These are phyloP conservation scores for Zygoascus tannicola DNA, from an alignment of 805 yeast species.

Conservation along the genomic window DNA sequence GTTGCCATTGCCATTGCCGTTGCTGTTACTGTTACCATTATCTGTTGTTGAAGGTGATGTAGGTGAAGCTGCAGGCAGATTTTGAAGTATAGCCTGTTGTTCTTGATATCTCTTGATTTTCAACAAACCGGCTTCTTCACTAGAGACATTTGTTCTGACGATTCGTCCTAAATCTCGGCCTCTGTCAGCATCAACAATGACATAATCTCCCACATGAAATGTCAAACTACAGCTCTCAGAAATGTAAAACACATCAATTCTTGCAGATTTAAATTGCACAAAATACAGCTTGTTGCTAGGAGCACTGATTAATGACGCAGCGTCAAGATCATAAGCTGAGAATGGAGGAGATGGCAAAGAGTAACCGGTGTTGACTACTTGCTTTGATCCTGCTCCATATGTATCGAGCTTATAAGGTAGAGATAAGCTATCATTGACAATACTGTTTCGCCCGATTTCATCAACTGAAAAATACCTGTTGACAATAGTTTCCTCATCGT, in stretches of 20 bases:
- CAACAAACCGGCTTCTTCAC: slow-evolving; percentile 59
- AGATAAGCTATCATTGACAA: neutral
- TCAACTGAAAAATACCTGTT: slow-evolving; percentile 15
- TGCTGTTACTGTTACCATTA: slow-evolving; percentile 1
- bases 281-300: slow-evolving; percentile 38
- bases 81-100: slow-evolving; percentile 54
- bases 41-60: neutral
- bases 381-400: neutral
- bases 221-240: slow-evolving; percentile 34
- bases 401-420: neutral
- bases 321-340: neutral
- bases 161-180: slow-evolving; percentile 71
- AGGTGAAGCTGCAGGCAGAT: slow-evolving; percentile 22
- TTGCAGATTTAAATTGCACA: slow-evolving; percentile 69
- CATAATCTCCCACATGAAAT: slow-evolving; percentile 52
- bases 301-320: slow-evolving; percentile 16
- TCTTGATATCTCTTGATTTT: slow-evolving; percentile 60
- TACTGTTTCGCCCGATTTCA: slow-evolving; percentile 13
- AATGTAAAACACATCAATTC: slow-evolving; percentile 67
- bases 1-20: neutral
- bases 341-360: slow-evolving; percentile 2
- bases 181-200: slow-evolving; percentile 76
- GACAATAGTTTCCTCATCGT: neutral
- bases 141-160: slow-evolving; percentile 45
- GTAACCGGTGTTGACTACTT: neutral